Evolutionary conservation across 257 asterid species (phyloP).

Genomic region (Jasminum sambac): DNA sequence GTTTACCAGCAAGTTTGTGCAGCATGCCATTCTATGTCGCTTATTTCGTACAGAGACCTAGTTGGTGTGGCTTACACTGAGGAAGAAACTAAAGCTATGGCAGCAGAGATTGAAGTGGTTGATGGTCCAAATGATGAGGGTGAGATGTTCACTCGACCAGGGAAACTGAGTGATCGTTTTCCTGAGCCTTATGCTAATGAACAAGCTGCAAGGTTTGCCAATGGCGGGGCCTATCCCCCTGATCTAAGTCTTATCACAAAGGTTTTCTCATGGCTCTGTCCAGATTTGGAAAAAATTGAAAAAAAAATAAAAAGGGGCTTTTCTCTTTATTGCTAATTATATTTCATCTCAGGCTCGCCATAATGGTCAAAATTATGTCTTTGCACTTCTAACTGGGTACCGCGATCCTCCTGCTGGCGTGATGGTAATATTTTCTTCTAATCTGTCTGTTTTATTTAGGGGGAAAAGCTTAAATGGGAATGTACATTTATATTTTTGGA

Average conservation of each 20-base stretch:
- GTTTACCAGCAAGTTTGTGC: slow-evolving; percentile 82
- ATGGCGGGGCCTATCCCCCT: slow-evolving; percentile 90
- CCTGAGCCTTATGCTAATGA: slow-evolving; percentile 79
- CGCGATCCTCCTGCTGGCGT: slow-evolving; percentile 86
- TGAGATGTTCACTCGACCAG: slow-evolving; percentile 79
- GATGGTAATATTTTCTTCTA: slow-evolving; percentile 35
- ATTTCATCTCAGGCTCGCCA: slow-evolving; percentile 61
- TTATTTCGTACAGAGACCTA: slow-evolving; percentile 70
- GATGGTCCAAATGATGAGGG: slow-evolving; percentile 90
- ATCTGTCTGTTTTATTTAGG: neutral
- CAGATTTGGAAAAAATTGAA: neutral
- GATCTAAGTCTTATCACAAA: slow-evolving; percentile 82
- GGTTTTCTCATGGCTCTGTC: slow-evolving; percentile 31
- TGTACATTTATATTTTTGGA: neutral
- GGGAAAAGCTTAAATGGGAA: neutral
- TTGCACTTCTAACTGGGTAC: slow-evolving; percentile 74
- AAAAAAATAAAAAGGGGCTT: no score
- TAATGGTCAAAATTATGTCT: slow-evolving; percentile 72
- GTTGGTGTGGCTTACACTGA: slow-evolving; percentile 88
- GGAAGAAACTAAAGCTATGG: slow-evolving; percentile 84
- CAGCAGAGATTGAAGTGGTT: slow-evolving; percentile 80
- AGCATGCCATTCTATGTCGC: slow-evolving; percentile 83
- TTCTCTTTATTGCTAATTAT: slow-evolving; percentile 11
- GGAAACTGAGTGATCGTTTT: slow-evolving; percentile 75
- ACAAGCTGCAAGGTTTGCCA: slow-evolving; percentile 81